Conservation (phyloP, 352 stramenopile species). For the Blastocystis sp. region DNA sequence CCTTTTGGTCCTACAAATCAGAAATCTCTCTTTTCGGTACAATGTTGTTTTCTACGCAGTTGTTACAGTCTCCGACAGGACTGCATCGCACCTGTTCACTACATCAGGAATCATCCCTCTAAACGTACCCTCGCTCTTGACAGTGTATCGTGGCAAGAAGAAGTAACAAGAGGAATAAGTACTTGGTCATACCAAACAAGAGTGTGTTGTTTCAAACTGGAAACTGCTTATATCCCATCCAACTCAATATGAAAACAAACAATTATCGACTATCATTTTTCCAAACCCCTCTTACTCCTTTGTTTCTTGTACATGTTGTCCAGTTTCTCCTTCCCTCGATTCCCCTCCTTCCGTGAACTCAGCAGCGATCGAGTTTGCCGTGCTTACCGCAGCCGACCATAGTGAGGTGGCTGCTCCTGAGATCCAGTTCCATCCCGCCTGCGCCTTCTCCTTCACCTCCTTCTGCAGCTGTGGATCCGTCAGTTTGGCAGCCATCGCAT, state of each 20-base stretch:
- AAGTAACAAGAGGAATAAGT: not conserved
- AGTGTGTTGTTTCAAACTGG: not conserved
- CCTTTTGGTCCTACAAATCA: not conserved
- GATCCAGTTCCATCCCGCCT: conserved; percentile 20
- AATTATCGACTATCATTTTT: not conserved
- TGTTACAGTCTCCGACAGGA: not conserved
- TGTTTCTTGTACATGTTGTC: not conserved
- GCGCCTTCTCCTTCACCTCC: not conserved
- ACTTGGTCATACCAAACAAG: not conserved
- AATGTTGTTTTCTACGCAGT: not conserved
- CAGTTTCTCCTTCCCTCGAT: not conserved
- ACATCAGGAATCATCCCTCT: not conserved
- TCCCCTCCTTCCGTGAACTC: conserved; percentile 21
- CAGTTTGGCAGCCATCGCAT: not conserved
- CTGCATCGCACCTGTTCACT: not conserved
- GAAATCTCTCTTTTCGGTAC: not conserved
- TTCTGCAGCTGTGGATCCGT: conserved; percentile 29
- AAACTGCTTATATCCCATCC: not conserved
- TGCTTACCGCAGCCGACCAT: not conserved
- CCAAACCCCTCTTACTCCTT: not conserved
- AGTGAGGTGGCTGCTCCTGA: not conserved
- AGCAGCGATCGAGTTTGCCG: not conserved
- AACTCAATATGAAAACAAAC: not conserved
- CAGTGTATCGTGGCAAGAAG: not conserved
- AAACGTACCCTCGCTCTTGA: not conserved